Evolutionary conservation across 176 grass and related monocot genomes (phyloP), one percentile per base, ranked within the genome.

Genomic region (Triticum turgidum): DNA sequence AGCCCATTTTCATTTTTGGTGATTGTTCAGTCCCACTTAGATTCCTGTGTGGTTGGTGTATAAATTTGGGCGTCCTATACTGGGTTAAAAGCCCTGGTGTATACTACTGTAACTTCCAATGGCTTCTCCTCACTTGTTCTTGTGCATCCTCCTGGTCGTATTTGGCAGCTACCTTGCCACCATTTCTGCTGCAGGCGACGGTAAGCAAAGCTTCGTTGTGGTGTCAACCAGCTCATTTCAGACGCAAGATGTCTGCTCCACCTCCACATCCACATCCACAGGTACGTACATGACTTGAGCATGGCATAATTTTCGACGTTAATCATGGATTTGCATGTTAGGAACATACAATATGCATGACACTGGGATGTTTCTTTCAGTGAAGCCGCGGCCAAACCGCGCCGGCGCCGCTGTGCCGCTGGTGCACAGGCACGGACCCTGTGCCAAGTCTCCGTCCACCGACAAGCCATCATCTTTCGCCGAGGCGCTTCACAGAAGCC

Each of bases 381-480:
- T 20, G 35, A 69, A 6, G 0, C 37, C 15, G 9, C 49, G 17
- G 47, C 25, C 9, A 0, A 7, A 52, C 41, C 11, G 7, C 14
- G 9, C 41, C 14, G 49, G 49, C 49, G 1, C 66, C 4, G 1
- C 59, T 20, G 49, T 49, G 49, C 78, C 78, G 11, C 37, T 89
- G 2, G 49, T 35, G 6, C 83, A 89, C 78, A 62, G 69, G 61
- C 69, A 86, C 10, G 78, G 88, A 0, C 78, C 83, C 1, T 86
- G 88, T 62, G 62, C 61, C 3, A 37, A 62, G 3, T 41, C 35
- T 0, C 69, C 1, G 34, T 34, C 22, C 61, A 59, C 24, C 1
- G 0, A 21, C 13, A 38, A 38, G 59, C 69, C 77, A 12, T 7
- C 54, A 1, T 66, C 59, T 38, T 33, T 89, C 24, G 6, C 67